Evolutionary conservation across 371 early-diverging fungal species (phyloP), one percentile per base, ranked within the genome.

Genomic region (Coemansia sp.): DNA sequence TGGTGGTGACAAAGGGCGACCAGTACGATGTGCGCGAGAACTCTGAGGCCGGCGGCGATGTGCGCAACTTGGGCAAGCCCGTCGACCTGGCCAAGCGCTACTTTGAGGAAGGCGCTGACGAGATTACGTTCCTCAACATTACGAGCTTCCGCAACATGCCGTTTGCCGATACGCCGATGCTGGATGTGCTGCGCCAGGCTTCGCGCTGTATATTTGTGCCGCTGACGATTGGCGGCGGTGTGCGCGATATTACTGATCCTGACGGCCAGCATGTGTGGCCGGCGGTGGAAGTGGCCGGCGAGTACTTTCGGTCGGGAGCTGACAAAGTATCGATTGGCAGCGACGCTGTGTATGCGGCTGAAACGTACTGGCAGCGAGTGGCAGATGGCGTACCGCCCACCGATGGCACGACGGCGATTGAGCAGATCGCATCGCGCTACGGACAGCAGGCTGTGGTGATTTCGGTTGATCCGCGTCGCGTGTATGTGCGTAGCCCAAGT

Each of bases 1-100:
- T 98, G 45, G 98, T 98, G 10, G 99, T 97, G 6, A 98, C 99
- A 22, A 98, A 98, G 81, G 99, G 99, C 29, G 97, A 98, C 78
- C 96, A 97, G 75, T 97, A 98, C 82, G 97, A 97, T 73, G 97
- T 98, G 1, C 90, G 97, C 21, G 97, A 97, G 69, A 69, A 56
- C 29, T 58, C 72, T 2, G 83, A 71, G 5, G 83, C 70, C 7
- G 84, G 83, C 10, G 88, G 88, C 4, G 85, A 93, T 50, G 95
- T 98, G n/a, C 88, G 99, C 4, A 98, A 98, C 77, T 80, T 98
- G 34, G 99, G 99, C 40, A 93, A 95, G 56, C 99, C 99, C 11
- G 97, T 97, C 5, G 95, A 94, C 42, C 82, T 98, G 60, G 95
- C 97, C 13, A 82, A 84, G 24, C 84, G 91, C 10, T 98, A 98